Evolutionary conservation across 257 asterid genomes (phyloP), one percentile per base, ranked within the genome.

Genomic region (Echium plantagineum): DNA sequence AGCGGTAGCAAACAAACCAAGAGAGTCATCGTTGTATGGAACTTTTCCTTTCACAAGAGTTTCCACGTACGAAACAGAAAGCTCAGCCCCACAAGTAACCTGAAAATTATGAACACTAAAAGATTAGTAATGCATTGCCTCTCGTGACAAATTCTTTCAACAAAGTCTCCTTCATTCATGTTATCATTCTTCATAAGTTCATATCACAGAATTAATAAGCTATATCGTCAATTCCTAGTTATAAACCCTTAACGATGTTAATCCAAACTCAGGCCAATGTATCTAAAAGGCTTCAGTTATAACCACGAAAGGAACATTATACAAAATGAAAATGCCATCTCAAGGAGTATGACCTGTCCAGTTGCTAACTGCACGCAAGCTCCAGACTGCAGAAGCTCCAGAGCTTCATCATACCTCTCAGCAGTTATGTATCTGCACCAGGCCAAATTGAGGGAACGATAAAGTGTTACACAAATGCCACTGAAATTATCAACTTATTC

Each of bases 71-170:
- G 82, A 31, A 69, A 85, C 77, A 59, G 95, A 95, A 77, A 91
- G 96, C 85, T 91, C 98, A 51, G 93, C 82, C 65, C 96, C 98
- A 75, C 98, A 91, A 5, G 94, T 91, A 61, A 85, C 84, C 98
- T 91, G 74, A 62, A 69, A 67, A 5, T 58, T 58, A 71, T 38
- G 12, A 38, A 38, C 2, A 2, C 15, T 38, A 65, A 54, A 35
- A 59, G 19, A 61, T 46, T 24, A 7, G 42, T 35, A 18, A 22
- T 54, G 68, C 51, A 59, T 70, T 24, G 67, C 51, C 21, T 32
- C 26, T 53, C 7, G 18, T 55, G n/a, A 21, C 32, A 10, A 15
- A 32, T 55, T 55, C 28, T 55, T n/a, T 13, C 35, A 21, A 21
- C 32, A 31, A 31, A 31, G 15, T 38, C 15, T 38, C 48, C 48